A percentile compares a stretch with the other conserved stretches of the same genome.
Evolutionary conservation across 1,284 basidiomycete genomes (phyloP).

Genomic region (Ustilago trichophora): DNA sequence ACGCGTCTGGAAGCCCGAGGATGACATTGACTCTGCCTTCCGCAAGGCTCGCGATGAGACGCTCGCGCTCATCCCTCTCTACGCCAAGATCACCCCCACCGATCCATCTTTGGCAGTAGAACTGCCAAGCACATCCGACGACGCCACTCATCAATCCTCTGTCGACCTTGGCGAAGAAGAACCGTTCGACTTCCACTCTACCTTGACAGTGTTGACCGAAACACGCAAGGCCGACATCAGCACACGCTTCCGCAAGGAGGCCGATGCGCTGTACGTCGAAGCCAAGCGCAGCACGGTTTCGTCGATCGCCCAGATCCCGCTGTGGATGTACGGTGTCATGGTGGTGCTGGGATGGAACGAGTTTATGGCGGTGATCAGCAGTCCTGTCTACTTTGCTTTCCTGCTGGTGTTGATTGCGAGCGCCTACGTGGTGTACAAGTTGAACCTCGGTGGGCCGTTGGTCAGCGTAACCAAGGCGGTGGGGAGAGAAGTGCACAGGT

Average conservation of each 20-base stretch:
- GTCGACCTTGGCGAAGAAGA: conserved; percentile 67
- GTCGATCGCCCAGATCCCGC: conserved; percentile 89
- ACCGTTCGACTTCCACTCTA: conserved; percentile 83
- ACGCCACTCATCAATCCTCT: conserved; percentile 66
- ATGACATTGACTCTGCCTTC: conserved; percentile 96
- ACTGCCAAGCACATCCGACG: conserved; percentile 71
- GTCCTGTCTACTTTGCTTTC: conserved; percentile 90
- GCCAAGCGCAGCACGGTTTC: conserved; percentile 95
- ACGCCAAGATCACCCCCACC: conserved; percentile 80
- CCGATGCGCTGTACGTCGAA: conserved; percentile 96
- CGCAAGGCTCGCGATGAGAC: conserved; percentile 91
- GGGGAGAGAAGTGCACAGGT: conserved; percentile 55
- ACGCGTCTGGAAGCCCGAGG: conserved; percentile 94
- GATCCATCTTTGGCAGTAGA: conserved; percentile 75
- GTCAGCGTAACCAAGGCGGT: conserved; percentile 49
- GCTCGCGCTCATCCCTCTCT: conserved; percentile 85
- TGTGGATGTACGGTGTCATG: conserved; percentile 94
- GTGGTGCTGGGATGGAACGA: conserved; percentile 95
- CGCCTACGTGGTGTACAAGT: conserved; percentile 56
- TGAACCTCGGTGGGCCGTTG: conserved; percentile 59
- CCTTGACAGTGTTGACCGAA: conserved; percentile 81
- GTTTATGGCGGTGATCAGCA: conserved; percentile 91
- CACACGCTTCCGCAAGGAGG: conserved; percentile 89
- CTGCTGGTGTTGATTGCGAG: conserved; percentile 76
- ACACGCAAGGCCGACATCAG: conserved; percentile 82